Base-by-base conservation (phyloP, 208 protist species). In the Trypanosoma melophagium region DNA sequence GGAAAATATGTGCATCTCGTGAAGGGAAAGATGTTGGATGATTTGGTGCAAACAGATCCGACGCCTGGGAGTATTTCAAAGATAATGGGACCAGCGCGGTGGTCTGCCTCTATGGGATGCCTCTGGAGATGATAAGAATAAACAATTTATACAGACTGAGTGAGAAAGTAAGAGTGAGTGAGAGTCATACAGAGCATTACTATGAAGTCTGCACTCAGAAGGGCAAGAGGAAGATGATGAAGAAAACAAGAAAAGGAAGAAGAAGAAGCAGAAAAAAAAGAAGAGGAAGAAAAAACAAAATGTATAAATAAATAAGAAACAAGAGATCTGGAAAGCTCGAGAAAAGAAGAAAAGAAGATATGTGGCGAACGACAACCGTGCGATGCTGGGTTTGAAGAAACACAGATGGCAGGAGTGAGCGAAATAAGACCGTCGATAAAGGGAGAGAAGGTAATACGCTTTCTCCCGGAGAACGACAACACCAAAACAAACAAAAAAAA, bases 1-100 rank as follows among this genome's bases (percentile, higher is more conserved):
- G 86, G 86, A 28, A 86, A 84, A 62, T 92, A 86, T 63, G 53
- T 92, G 14, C 86, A 92, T 64, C 19, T 92, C 35, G 70, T 92
- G n/a, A 92, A 92, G 76, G 81, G 71, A 14, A 73, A 81, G 62
- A 69, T 84, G 54, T 62, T 89, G 19, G 83, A 92, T 58, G 86
- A 88, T 40, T 55, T 92, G 1, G 62, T 92, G n/a, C 76, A 76
- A 13, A 50, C 75, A 31, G 65, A 55, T 0, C 81, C 84, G 19
- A 69, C 63, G 10, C 22, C 70, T 5, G 79, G 72, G 10, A 77
- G 77, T 58, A 60, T 66, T 21, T 92, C 86, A 12, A 85, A 83
- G 60, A 79, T 92, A 40, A 80, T 92, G 77, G 79, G 81, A 1
- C 83, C 86, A 21, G 72, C 79, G 38, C 86, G 79, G 31, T 92